Evolutionary conservation across 2,329 filamentous ascomycete genomes (phyloP).

Genomic region (Aspergillus novoparasiticus): DNA sequence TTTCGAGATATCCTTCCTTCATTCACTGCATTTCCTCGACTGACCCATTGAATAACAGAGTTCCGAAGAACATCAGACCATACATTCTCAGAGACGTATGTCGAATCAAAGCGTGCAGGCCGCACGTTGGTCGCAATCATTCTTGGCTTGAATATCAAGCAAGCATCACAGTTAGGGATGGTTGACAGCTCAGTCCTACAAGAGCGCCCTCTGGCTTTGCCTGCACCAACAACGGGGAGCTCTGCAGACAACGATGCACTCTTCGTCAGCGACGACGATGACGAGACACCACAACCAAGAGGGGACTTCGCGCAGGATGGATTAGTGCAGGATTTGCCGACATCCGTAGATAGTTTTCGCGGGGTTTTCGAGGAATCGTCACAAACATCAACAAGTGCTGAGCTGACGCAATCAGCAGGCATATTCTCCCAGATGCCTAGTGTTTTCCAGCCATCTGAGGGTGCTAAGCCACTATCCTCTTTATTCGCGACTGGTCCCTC

Average conservation of each 20-base stretch:
- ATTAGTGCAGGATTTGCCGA: conserved; percentile 10
- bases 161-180: conserved; percentile 54
- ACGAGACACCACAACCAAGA: conserved; percentile 26
- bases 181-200: conserved; percentile 47
- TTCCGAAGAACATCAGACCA: conserved; percentile 53
- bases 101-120: conserved; percentile 61
- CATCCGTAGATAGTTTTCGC: conserved; percentile 18
- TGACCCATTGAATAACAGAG: conserved; percentile 31
- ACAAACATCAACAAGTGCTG: conserved; percentile 6
- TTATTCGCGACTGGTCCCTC: conserved; percentile 6
- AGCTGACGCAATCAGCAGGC: background rate
- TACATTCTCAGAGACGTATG: conserved; percentile 55
- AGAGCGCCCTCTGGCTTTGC: conserved; percentile 24
- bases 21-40: conserved; percentile 11
- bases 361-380: conserved; percentile 27
- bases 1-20: background rate
- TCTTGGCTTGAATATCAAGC: conserved; percentile 56
- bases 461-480: conserved; percentile 14
- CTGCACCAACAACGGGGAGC: conserved; percentile 30
- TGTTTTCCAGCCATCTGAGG: conserved; percentile 16
- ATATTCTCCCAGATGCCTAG: conserved; percentile 7
- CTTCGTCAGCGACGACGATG: conserved; percentile 42
- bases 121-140: conserved; percentile 60
- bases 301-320: conserved; percentile 17
- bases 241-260: conserved; percentile 38